Evolutionary conservation across 768 basidiomycete genomes (phyloP).

Genomic region (Psilocybe tampanensis): DNA sequence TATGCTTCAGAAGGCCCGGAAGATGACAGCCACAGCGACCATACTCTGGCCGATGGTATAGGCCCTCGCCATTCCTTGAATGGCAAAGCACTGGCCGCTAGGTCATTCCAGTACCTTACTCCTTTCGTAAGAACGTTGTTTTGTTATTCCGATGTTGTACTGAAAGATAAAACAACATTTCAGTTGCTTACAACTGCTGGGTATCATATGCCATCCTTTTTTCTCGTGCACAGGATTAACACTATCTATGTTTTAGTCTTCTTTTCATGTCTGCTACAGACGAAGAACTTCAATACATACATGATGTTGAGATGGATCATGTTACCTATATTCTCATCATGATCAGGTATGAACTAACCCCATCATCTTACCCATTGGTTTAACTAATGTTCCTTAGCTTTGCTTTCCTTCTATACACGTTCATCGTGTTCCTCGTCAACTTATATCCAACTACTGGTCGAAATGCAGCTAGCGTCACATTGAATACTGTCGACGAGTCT

Average conservation of each 20-base stretch:
- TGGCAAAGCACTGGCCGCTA: constrained; percentile 33
- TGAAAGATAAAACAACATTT: not conserved
- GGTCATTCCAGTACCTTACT: constrained; percentile 83
- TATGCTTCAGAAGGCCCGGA: constrained; percentile 30
- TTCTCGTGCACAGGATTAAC: not conserved
- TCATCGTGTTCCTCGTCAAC: constrained; percentile 70
- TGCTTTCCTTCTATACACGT: constrained; percentile 78
- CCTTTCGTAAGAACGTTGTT: constrained; percentile 68
- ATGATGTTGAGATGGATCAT: constrained; percentile 82
- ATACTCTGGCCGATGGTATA: constrained; percentile 53
- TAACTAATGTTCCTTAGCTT: constrained; percentile 40
- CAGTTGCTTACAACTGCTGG: constrained; percentile 76
- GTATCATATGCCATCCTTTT: constrained; percentile 35
- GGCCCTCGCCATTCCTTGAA: constrained; percentile 13
- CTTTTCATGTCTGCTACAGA: constrained; percentile 95
- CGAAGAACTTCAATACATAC: constrained; percentile 77
- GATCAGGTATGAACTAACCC: constrained; percentile 54
- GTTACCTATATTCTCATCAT: constrained; percentile 88
- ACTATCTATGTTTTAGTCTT: constrained; percentile 42
- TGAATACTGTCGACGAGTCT: constrained; percentile 22
- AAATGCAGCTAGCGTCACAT: constrained; percentile 39
- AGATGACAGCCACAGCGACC: constrained; percentile 66
- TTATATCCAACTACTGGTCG: constrained; percentile 66
- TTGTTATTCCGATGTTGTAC: not conserved
- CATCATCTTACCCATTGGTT: not conserved